Evolutionary conservation across 495 filamentous ascomycete genomes (phyloP).

Genomic region (Neurospora sp.): DNA sequence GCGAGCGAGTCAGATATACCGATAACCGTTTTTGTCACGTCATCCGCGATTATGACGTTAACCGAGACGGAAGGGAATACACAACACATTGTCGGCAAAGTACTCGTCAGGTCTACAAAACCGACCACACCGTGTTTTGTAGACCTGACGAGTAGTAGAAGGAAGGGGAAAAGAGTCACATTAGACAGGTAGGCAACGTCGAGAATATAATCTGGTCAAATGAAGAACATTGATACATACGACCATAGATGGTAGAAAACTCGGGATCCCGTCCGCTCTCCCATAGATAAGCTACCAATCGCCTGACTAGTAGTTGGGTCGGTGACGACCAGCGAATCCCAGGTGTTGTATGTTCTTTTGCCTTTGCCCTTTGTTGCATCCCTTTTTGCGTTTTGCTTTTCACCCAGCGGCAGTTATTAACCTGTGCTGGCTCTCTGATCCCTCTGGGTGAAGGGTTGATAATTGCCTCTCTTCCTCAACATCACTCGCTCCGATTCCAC

Average conservation of each 20-base stretch:
- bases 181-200: not conserved
- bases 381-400: not conserved
- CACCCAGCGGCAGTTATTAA: not conserved
- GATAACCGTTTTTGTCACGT: not conserved
- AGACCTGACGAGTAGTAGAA: too few relatives aligned
- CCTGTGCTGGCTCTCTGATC: not conserved
- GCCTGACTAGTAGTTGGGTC: slow-evolving; percentile 25
- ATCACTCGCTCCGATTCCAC: not conserved
- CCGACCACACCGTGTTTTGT: too few relatives aligned
- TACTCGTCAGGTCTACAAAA: too few relatives aligned
- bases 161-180: not conserved
- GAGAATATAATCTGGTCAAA: not conserved
- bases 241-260: too few relatives aligned
- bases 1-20: not conserved
- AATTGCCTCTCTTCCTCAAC: not conserved
- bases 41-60: not conserved
- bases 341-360: slow-evolving; percentile 28
- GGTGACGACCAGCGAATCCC: slow-evolving; percentile 33
- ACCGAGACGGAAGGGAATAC: not conserved
- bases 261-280: too few relatives aligned
- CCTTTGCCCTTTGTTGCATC: not conserved
- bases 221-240: too few relatives aligned
- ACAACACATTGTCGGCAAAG: not conserved
- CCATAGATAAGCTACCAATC: too few relatives aligned
- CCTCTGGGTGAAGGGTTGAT: not conserved